These are phyloP conservation scores for Fusarium chuoi DNA, from an alignment of 2,329 filamentous ascomycete species.

Conservation along the genomic window DNA sequence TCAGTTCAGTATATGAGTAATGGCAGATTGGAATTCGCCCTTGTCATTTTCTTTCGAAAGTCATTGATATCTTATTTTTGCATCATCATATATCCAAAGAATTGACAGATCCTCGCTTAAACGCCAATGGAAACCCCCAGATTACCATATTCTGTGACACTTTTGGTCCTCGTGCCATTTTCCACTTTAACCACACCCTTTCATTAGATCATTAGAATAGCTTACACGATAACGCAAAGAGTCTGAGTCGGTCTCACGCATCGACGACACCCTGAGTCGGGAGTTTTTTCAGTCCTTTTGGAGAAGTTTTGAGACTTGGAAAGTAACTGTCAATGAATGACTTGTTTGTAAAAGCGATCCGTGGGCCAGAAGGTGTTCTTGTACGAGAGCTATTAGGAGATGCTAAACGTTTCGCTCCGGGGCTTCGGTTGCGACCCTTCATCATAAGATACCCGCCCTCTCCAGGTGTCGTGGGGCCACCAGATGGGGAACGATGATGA, in stretches of 20 bases:
- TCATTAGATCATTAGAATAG: slow-evolving; percentile 37
- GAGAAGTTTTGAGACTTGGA: slow-evolving; percentile 47
- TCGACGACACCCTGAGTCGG: slow-evolving; percentile 33
- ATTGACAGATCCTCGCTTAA: slow-evolving; percentile 6
- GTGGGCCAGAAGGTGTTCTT: slow-evolving; percentile 58
- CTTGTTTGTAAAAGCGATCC: slow-evolving; percentile 46
- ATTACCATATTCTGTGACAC: slow-evolving; percentile 1
- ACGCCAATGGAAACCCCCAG: slow-evolving; percentile 6
- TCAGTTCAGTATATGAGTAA: background rate
- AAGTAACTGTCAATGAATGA: slow-evolving; percentile 56
- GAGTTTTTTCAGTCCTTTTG: slow-evolving; percentile 48
- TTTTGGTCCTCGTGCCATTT: slow-evolving; percentile 3
- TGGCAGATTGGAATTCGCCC: background rate
- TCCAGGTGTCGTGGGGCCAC: slow-evolving; percentile 52
- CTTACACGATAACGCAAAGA: slow-evolving; percentile 10
- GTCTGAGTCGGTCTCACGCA: slow-evolving; percentile 9
- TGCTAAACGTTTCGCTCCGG: slow-evolving; percentile 44
- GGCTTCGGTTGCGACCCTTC: slow-evolving; percentile 53
- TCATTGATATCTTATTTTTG: background rate
- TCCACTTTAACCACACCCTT: background rate
- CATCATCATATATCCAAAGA: background rate
- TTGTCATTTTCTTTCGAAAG: background rate
- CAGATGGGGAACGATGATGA: slow-evolving; percentile 57
- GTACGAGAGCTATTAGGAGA: slow-evolving; percentile 60
- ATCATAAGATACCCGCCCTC: slow-evolving; percentile 58